Conservation (phyloP, 2,329 filamentous ascomycete genomes). For the Elsinoe batatas region DNA sequence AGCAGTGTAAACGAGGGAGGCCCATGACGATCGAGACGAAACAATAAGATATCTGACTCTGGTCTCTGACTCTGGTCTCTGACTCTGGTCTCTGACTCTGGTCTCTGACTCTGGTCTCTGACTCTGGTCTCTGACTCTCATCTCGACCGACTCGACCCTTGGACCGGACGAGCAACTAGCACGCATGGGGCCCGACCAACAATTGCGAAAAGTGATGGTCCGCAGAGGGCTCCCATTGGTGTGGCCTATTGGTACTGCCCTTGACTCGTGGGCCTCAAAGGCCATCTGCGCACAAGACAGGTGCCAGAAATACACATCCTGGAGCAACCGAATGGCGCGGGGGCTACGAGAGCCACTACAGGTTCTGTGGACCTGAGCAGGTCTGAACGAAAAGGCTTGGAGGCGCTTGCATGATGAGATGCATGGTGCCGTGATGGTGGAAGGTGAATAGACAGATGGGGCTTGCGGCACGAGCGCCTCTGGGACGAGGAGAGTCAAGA, state of each 20-base stretch:
- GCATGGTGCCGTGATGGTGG: not conserved
- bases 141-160: not conserved
- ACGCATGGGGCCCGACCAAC: conserved; percentile 7
- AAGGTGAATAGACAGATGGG: conserved; percentile 11
- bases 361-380: no score
- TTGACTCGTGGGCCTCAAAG: not conserved
- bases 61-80: conserved; percentile 2
- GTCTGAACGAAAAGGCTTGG: no score
- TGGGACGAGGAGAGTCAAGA: not conserved
- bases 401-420: not conserved
- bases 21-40: conserved; percentile 12
- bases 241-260: not conserved
- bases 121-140: conserved; percentile 6
- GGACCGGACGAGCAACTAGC: conserved; percentile 3
- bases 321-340: conserved; percentile 9
- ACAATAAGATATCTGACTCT: conserved; percentile 7
- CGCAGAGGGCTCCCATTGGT: conserved; percentile 2
- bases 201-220: conserved; percentile 3
- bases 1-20: conserved; percentile 10
- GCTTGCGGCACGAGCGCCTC: conserved; percentile 9
- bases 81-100: conserved; percentile 1
- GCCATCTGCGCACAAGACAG: no score
- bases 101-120: no score
- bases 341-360: not conserved
- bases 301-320: not conserved